A percentile compares a stretch with the other conserved stretches of the same genome.
phyloP scores from a whole-genome alignment of 2,329 filamentous ascomycete genomes.

The Xylariomycetidae sp. region DNA sequence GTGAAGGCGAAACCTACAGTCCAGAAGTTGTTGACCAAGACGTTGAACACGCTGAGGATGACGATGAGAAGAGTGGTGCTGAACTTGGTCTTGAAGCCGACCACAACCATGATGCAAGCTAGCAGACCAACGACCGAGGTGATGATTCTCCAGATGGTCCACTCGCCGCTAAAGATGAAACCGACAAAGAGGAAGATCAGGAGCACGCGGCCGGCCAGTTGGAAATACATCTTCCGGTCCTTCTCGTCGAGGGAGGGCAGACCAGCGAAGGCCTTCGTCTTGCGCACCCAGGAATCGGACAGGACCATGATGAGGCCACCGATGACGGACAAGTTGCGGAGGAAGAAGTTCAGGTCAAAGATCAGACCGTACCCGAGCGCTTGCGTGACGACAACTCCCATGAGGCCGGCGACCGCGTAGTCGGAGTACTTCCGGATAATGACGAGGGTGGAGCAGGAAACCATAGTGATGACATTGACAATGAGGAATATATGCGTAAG shows the following conservation, averaged over 20 bases:
- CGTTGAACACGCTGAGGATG: constrained; percentile 92
- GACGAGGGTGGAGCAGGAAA: constrained; percentile 74
- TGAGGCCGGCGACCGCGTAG: constrained; percentile 84
- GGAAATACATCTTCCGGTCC: constrained; percentile 99
- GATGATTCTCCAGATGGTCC: constrained; percentile 81
- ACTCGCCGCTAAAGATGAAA: constrained; percentile 92
- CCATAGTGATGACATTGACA: constrained; percentile 85
- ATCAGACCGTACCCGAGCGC: constrained; percentile 96
- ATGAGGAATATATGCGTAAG: constrained; percentile 92
- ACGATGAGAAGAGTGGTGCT: constrained; percentile 93
- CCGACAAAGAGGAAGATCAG: constrained; percentile 97
- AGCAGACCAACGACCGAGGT: constrained; percentile 83
- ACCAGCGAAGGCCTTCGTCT: constrained; percentile 93
- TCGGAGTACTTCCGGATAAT: constrained; percentile 91
- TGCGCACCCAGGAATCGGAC: constrained; percentile 96
- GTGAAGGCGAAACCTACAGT: constrained; percentile 62
- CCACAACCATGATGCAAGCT: constrained; percentile 96
- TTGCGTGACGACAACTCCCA: constrained; percentile 87
- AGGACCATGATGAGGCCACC: constrained; percentile 97
- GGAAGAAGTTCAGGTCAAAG: constrained; percentile 99
- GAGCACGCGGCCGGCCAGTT: constrained; percentile 90
- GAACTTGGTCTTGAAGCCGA: constrained; percentile 99
- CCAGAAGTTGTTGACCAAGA: constrained; percentile 99
- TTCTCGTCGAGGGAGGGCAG: constrained; percentile 95
- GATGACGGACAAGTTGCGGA: constrained; percentile 96